Evolutionary conservation across 305 asterid genomes (phyloP).

Genomic region (Fraxinus greggii): DNA sequence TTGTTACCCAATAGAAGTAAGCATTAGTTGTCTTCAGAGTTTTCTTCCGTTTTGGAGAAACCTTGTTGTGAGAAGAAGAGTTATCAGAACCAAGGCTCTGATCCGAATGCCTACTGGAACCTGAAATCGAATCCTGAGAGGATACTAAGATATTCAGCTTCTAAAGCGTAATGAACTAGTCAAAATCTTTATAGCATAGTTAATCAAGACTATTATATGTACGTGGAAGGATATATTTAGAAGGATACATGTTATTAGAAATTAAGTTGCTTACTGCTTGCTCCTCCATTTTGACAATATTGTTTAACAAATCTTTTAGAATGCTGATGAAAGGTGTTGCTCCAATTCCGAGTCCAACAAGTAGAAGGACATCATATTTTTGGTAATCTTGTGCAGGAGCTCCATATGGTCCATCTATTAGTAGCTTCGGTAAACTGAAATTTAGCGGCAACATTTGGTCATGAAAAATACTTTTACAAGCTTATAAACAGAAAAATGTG

Average conservation of each 20-base stretch:
- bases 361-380: conserved; percentile 49
- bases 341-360: conserved; percentile 66
- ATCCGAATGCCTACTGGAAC: conserved; percentile 62
- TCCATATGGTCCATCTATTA: conserved; percentile 67
- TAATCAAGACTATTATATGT: background rate
- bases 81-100: conserved; percentile 47
- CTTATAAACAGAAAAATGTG: background rate
- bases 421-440: conserved; percentile 55
- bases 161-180: conserved; percentile 16
- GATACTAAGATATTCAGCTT: background rate
- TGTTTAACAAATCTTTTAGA: conserved; percentile 54
- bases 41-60: conserved; percentile 52
- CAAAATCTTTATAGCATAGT: background rate
- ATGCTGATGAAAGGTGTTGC: conserved; percentile 68
- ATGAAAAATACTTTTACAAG: background rate
- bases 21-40: conserved; percentile 52
- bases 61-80: conserved; percentile 40
- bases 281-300: conserved; percentile 50
- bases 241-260: background rate
- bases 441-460: conserved; percentile 17
- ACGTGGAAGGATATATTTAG: background rate
- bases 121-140: conserved; percentile 55
- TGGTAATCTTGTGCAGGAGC: conserved; percentile 66
- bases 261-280: conserved; percentile 37
- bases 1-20: conserved; percentile 69